Evolutionary conservation across 1,284 basidiomycete genomes (phyloP), one percentile per base, ranked within the genome.

Genomic region (Mycosarcoma mackinlayi): DNA sequence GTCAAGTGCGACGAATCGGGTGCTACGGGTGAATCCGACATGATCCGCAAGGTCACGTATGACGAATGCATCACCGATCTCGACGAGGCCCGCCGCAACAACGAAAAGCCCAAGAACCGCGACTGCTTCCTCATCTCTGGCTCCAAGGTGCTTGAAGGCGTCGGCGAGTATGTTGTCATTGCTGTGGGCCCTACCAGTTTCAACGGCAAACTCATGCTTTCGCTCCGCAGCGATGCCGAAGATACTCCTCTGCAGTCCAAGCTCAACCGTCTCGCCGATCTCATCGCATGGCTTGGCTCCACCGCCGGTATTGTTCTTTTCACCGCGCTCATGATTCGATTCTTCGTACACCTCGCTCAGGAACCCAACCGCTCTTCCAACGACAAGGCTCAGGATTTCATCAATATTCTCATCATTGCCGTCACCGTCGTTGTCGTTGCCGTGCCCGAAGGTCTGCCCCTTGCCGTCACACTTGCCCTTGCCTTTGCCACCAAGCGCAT

Each of bases 401-500:
- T 95, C 51, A 88, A 96, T 71, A 94, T 96, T 62, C 87, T 98
- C 47, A 94, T 97, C 79, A 96, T 97, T 56, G 86, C 94, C 4
- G 94, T 98, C 60, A 98, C 95, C 16, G 85, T 98, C 56, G 88
- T 98, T 42, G 96, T 98, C 73, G 93, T 97, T 70, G 95, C 95
- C 41, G 94, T 98, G 34, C 96, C 95, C 33, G 94, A 98, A 89
- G 92, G 94, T 83, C 86, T 98, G 10, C 95, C 95, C 13, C 87
- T 98, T 47, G 96, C 96, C 44, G 94, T 98, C 56, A 98, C 94
- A 0, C 88, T 99, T 39, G 95, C 96, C 0, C 86, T 98, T 23
- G 93, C 95, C 0, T 98, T 98, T 80, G 95, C 95, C 0, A 98
- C 95, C 42, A 94, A 92, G 81, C 89, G 94, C 25, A 98, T 98